Percentiles rank a stretch among this genome's conserved stretches.
Evolutionary conservation across 1,139 yeast genomes (phyloP).

Genomic region (Blastobotrys proliferans): DNA sequence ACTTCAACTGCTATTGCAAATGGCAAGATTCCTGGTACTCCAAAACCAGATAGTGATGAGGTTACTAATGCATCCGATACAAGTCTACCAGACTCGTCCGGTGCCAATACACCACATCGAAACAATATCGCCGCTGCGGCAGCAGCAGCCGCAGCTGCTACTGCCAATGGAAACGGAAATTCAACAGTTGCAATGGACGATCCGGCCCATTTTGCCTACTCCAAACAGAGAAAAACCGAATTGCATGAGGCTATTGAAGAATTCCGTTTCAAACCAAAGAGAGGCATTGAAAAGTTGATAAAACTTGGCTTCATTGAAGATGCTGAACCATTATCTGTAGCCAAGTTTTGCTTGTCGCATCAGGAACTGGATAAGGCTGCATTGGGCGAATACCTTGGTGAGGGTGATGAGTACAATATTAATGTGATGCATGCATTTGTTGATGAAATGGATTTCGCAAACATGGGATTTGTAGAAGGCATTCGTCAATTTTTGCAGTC

Average conservation of each 20-base stretch:
- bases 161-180: background rate
- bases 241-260: constrained; percentile 71
- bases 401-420: constrained; percentile 73
- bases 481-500: constrained; percentile 78
- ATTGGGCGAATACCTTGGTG: constrained; percentile 91
- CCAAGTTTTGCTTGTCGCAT: constrained; percentile 66
- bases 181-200: constrained; percentile 46
- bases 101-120: constrained; percentile 15
- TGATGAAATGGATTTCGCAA: constrained; percentile 75
- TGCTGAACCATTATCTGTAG: constrained; percentile 63
- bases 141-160: constrained; percentile 9
- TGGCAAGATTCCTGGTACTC: constrained; percentile 1
- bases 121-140: constrained; percentile 12
- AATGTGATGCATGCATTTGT: constrained; percentile 92
- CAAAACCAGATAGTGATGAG: background rate
- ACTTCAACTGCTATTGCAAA: constrained; percentile 11
- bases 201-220: constrained; percentile 79
- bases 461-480: constrained; percentile 74
- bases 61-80: background rate
- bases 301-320: constrained; percentile 59
- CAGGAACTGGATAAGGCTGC: constrained; percentile 81
- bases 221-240: constrained; percentile 79
- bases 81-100: too few species aligned
- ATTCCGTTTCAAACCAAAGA: constrained; percentile 82
- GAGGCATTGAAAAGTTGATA: constrained; percentile 63